Base-by-base conservation (phyloP, 305 asterid genomes). In the Stenogyne calaminthoides region DNA sequence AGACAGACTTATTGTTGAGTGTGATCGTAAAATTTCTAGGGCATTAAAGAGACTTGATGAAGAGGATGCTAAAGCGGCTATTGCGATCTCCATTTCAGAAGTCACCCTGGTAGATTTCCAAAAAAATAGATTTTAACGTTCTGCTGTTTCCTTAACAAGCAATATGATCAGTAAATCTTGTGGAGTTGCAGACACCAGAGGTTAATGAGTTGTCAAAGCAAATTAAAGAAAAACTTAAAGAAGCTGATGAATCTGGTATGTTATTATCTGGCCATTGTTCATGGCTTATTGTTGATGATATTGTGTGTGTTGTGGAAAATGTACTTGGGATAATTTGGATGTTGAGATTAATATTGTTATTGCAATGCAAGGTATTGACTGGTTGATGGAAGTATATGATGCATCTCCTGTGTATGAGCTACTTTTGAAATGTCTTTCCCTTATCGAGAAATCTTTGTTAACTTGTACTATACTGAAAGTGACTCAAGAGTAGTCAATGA, bases 21-120 rank as follows among this genome's bases (percentile, higher is more conserved):
- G 98, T 68, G 97, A 89, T 80, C 81, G 97, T 57, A 93, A 93
- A 79, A 93, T 93, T 77, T 76, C 84, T 44, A 88, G 98, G 80
- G 98, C 98, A 57, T 82, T 93, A 75, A 91, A 82, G 80, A 81
- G 98, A 57, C 97, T 93, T 51, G 93, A 89, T 74, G 97, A 93
- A 65, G 98, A 93, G 82, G 98, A 91, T 80, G 97, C 98, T 66
- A 93, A 91, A 85, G 96, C 98, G 22, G 98, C 97, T 57, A 88
- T 91, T 65, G 97, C 96, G 11, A 93, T 93, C 75, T 93, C 97
- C 0, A 96, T 93, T 19, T 82, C 97, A 55, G 97, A 91, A 81
- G 97, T 93, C 63, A 89, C 98, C 54, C 88, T 67, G 89, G 98
- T 86, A 71, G 32, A 56, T 55, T 60, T 61, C 32, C 65, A 29